A percentile compares a stretch with the other conserved stretches of the same genome.
phyloP scores from a whole-genome alignment of 441 rosid genomes.

The Jatropha podagrica region DNA sequence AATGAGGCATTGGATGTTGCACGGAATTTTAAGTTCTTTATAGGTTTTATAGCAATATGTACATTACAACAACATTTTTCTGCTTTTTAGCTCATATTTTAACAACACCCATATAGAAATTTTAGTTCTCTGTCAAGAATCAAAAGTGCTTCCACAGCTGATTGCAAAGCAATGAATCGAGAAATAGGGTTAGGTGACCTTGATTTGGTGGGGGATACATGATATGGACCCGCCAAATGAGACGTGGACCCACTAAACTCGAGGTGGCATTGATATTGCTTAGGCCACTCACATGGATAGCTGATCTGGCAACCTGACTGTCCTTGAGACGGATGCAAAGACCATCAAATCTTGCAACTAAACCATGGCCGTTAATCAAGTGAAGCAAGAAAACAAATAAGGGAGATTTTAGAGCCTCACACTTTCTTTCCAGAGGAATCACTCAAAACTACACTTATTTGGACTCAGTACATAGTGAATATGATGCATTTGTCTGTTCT shows the following conservation, averaged over 20 bases:
- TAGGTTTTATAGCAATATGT: no score
- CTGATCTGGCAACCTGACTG: slow-evolving; percentile 25
- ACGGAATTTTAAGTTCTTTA: background rate
- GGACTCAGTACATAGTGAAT: slow-evolving; percentile 19
- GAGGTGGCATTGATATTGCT: slow-evolving; percentile 12
- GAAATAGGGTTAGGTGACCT: background rate
- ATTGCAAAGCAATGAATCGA: background rate
- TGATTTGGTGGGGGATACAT: slow-evolving; percentile 1
- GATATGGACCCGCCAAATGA: slow-evolving; percentile 8
- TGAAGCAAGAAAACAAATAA: slow-evolving; percentile 7
- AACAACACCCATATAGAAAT: background rate
- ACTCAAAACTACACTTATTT: slow-evolving; percentile 2
- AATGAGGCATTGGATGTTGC: background rate
- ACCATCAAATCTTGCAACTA: slow-evolving; percentile 23
- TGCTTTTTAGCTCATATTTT: background rate
- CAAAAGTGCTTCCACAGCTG: background rate
- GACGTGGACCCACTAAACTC: background rate
- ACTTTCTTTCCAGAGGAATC: slow-evolving; percentile 31
- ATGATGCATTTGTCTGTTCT: slow-evolving; percentile 32
- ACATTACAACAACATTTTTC: background rate
- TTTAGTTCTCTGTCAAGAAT: background rate
- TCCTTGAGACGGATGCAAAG: slow-evolving; percentile 19
- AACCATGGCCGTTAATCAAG: slow-evolving; percentile 31
- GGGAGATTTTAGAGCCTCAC: slow-evolving; percentile 32
- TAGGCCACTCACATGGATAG: background rate